Percentiles rank a stretch among this genome's conserved stretches.
Conservation (phyloP, 1,139 yeast genomes). For the Pichia sp. region DNA sequence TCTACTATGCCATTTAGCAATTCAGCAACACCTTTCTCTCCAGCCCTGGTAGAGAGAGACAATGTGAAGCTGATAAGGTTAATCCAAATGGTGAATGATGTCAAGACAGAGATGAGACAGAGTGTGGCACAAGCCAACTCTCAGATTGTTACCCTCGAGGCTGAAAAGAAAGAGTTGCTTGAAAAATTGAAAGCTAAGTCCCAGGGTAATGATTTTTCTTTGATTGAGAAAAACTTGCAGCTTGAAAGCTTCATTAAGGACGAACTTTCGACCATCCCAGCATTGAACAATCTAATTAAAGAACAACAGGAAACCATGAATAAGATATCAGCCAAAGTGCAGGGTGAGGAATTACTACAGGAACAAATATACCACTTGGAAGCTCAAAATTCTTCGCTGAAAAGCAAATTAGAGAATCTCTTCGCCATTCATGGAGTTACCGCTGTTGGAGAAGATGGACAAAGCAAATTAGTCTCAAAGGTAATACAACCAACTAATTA, state of each 20-base stretch:
- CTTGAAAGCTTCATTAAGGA: slow-evolving; percentile 43
- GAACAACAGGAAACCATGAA: slow-evolving; percentile 48
- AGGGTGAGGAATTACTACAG: slow-evolving; percentile 43
- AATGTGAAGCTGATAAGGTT: slow-evolving; percentile 25
- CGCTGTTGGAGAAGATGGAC: background rate
- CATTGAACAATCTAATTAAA: slow-evolving; percentile 52
- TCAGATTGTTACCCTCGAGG: slow-evolving; percentile 28
- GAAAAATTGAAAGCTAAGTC: slow-evolving; percentile 7
- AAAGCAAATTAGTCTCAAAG: background rate
- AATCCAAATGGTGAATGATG: slow-evolving; percentile 25
- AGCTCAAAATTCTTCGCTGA: slow-evolving; percentile 41
- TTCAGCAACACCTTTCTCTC: slow-evolving; percentile 15
- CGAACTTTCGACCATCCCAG: slow-evolving; percentile 50
- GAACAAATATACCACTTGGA: slow-evolving; percentile 48
- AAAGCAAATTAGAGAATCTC: slow-evolving; percentile 44
- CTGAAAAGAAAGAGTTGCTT: slow-evolving; percentile 20
- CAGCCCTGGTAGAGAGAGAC: slow-evolving; percentile 20
- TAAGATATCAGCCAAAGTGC: slow-evolving; percentile 40
- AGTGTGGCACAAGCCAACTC: slow-evolving; percentile 30
- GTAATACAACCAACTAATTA: background rate
- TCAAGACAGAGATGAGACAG: slow-evolving; percentile 29
- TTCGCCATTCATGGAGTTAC: background rate
- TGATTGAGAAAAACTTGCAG: slow-evolving; percentile 7
- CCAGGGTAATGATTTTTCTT: background rate
- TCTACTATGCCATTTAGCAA: slow-evolving; percentile 11